Evolutionary conservation across 306 rosid species (phyloP), one percentile per base, ranked within the genome.

Genomic region (Acacia confusa): DNA sequence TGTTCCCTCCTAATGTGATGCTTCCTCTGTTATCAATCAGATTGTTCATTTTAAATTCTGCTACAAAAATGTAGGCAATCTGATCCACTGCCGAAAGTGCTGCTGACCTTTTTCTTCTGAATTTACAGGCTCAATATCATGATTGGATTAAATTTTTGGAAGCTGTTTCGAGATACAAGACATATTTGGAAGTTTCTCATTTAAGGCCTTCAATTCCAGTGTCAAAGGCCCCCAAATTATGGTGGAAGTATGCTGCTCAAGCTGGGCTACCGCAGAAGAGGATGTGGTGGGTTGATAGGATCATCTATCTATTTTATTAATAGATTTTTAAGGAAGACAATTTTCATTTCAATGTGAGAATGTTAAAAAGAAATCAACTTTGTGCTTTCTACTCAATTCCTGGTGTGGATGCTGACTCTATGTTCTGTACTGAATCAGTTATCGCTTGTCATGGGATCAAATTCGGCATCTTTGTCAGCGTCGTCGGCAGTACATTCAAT

Each of bases 61-160:
- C 9, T 20, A 8, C 66, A 36, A 74, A 12, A 32, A 57, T 55
- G 0, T 22, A 6, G 34, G 5, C 9, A 28, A 60, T 27, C 43
- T 52, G 30, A 58, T 50, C 20, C 22, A 47, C 53, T 74, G 15
- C 77, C 22, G 75, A 50, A 74, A 81, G 12, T 78, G 15, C 41
- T 38, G 52, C 48, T 79, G 48, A 30, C 41, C 70, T 77, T 80
- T 74, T 76, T 38, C 43, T 28, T 52, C 40, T 75, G 60, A 72
- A 66, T 72, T 84, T 71, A 27, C 77, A 95, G 99, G 88, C 92
- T 52, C 99, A 95, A 82, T 95, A 93, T 84, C 81, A 89, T 82
- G 99, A 95, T 86, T 89, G 98, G 99, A 90, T 95, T 75, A 95
- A 89, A 84, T 91, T 95, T 27, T 75, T 95, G 86, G 99, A 95